Evolutionary conservation across 202 grass and related monocot species (phyloP).

Genomic region (Zizania palustris): DNA sequence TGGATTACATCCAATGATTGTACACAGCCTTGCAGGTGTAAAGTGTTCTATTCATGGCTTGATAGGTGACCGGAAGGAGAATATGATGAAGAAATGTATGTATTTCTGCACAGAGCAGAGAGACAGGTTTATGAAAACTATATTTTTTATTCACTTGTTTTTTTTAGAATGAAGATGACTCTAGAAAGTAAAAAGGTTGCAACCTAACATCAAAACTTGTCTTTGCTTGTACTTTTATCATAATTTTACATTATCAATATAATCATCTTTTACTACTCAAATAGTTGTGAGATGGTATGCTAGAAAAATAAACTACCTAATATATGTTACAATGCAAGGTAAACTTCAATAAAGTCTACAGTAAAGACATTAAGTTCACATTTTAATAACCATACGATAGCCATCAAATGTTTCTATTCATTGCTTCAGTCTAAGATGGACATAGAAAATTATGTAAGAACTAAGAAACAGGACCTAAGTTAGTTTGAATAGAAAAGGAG

Average conservation of each 20-base stretch:
- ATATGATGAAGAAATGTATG: slow-evolving; percentile 12
- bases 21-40: not conserved
- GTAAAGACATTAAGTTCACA: not conserved
- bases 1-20: slow-evolving; percentile 7
- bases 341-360: not conserved
- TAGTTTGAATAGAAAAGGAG: slow-evolving; percentile 1
- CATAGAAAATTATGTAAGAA: not conserved
- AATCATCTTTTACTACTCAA: not conserved
- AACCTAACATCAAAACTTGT: not conserved
- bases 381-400: not conserved
- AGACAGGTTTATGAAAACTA: not conserved
- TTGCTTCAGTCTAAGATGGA: not conserved
- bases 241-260: not conserved
- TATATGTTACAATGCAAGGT: not conserved
- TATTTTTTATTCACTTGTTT: not conserved
- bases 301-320: not conserved
- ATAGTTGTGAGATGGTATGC: slow-evolving; percentile 4
- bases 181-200: not conserved
- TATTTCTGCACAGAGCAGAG: slow-evolving; percentile 10
- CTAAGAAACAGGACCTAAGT: not conserved
- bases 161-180: not conserved
- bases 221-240: not conserved
- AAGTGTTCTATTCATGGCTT: slow-evolving; percentile 23
- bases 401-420: not conserved
- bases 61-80: not conserved